Evolutionary conservation across 177 flowering plant genomes (phyloP), one percentile per base, ranked within the genome.

Genomic region (Tripterygium wilfordii): DNA sequence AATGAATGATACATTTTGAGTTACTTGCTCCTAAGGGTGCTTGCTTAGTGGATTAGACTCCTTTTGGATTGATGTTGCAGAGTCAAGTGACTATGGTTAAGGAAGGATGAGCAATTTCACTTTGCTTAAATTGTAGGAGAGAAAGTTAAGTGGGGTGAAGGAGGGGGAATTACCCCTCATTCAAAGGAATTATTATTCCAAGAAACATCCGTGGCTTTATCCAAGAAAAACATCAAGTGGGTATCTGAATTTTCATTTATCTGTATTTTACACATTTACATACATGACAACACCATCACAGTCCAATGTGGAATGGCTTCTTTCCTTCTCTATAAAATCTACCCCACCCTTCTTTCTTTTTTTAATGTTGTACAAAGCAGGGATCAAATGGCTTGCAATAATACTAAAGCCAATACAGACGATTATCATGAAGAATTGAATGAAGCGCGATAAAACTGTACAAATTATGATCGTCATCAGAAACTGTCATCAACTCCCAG

Each of bases 391-490:
- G 60, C n/a, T n/a, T n/a, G n/a, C n/a, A n/a, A n/a, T n/a, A n/a
- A n/a, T n/a, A n/a, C n/a, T n/a, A n/a, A n/a, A n/a, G n/a, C n/a
- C n/a, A n/a, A n/a, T n/a, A n/a, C n/a, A n/a, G 51, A 53, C 61
- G 33, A 58, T 55, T 37, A 50, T 38, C 42, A 21, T 58, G 51
- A 64, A 61, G 63, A 74, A 73, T 68, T 36, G 51, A 40, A 40
- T 46, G 35, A 64, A 51, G 49, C 45, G 30, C 25, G 40, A 46
- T 20, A 26, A 50, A 50, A 53, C 82, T 79, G 73, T 75, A 79
- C 88, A 84, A 36, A 53, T 60, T 20, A 31, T 15, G 18, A 16
- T 22, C 14, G 64, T 77, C 56, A 83, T 80, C 85, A 79, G 86
- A 79, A 78, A 50, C 23, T 53, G 62, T 81, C 88, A 51, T 85